Evolutionary conservation across 148 eudicot species (phyloP).

Genomic region (Rhododendron kiyosumense): DNA sequence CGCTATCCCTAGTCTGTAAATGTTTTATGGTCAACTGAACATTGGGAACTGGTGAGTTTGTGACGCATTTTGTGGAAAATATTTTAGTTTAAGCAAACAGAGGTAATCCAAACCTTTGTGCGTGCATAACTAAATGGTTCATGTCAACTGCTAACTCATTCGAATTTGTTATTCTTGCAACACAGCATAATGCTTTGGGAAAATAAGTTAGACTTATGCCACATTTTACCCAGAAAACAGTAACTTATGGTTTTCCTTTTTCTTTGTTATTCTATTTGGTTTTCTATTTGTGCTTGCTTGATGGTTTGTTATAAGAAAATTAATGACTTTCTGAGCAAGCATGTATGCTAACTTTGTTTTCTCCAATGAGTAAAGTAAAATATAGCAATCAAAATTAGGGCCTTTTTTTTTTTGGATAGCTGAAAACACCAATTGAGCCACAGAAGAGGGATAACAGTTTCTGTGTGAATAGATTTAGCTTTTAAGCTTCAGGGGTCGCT

Average conservation of each 20-base stretch:
- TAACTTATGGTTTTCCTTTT: not conserved
- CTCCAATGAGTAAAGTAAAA: not conserved
- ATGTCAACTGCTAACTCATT: not conserved
- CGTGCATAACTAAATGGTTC: not conserved
- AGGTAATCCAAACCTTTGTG: not conserved
- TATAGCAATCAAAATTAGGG: not conserved
- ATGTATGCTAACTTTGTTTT: not conserved
- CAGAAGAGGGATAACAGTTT: not conserved
- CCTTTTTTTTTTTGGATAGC: not conserved
- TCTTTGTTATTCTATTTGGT: not conserved
- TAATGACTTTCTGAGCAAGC: not conserved
- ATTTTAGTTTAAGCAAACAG: not conserved
- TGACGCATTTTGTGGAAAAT: not conserved
- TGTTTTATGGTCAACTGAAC: not conserved
- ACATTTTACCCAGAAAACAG: not conserved
- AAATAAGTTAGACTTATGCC: not conserved
- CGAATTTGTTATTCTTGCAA: not conserved
- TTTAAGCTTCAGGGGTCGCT: not conserved
- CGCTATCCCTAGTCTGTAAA: not conserved
- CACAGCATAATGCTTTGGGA: not conserved
- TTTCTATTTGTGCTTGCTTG: not conserved
- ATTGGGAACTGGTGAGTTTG: not conserved
- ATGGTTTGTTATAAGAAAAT: not conserved
- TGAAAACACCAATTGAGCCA: not conserved
- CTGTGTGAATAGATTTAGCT: not conserved